phyloP scores from a whole-genome alignment of 2,329 filamentous ascomycete species.

The Teratosphaeria zuluensis region DNA sequence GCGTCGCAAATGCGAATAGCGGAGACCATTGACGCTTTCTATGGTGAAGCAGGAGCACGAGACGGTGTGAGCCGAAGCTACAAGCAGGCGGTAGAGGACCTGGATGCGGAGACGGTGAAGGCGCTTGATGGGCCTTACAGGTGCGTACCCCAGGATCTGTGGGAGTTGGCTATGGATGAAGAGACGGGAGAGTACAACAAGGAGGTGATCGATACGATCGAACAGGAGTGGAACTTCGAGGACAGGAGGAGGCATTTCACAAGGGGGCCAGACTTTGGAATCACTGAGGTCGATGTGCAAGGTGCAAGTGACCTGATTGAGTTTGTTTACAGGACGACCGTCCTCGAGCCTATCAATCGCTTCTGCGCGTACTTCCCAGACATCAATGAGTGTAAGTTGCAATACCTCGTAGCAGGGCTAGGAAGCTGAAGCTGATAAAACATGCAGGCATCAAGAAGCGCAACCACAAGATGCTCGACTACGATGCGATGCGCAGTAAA shows the following conservation, averaged over 20 bases:
- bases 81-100: slow-evolving; percentile 95
- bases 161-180: slow-evolving; percentile 8
- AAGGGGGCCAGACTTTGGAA: background rate
- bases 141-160: slow-evolving; percentile 32
- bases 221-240: slow-evolving; percentile 20
- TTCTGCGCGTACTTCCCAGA: slow-evolving; percentile 99
- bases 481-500: slow-evolving; percentile 88
- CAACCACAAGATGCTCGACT: slow-evolving; percentile 95
- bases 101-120: slow-evolving; percentile 97
- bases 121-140: slow-evolving; percentile 92
- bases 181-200: slow-evolving; percentile 8
- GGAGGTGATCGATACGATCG: slow-evolving; percentile 13
- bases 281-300: background rate
- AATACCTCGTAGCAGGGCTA: background rate
- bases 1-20: slow-evolving; percentile 98
- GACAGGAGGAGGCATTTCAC: slow-evolving; percentile 14
- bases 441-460: slow-evolving; percentile 82
- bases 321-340: slow-evolving; percentile 56
- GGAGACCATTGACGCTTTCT: slow-evolving; percentile 98
- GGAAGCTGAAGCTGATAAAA: slow-evolving; percentile 1
- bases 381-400: slow-evolving; percentile 77
- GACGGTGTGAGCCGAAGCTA: slow-evolving; percentile 95
- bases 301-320: slow-evolving; percentile 22
- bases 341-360: slow-evolving; percentile 86
- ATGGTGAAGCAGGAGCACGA: slow-evolving; percentile 86